Evolutionary conservation across 768 basidiomycete species (phyloP).

Genomic region (Russula sp.): DNA sequence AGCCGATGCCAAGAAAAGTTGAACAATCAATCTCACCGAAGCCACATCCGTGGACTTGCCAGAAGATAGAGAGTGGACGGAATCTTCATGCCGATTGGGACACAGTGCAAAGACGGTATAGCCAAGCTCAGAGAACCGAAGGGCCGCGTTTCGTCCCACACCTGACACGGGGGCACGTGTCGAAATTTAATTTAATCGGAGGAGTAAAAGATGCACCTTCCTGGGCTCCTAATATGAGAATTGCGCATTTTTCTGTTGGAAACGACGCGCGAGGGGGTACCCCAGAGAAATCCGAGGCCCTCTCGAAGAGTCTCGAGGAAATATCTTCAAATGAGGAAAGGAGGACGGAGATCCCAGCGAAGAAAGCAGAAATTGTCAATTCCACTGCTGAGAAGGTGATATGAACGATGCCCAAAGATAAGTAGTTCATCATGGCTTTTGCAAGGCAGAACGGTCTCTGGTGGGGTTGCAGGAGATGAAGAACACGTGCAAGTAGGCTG

Average conservation of each 20-base stretch:
- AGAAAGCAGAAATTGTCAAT: conserved; percentile 14
- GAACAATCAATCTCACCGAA: conserved; percentile 25
- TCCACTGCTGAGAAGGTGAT: conserved; percentile 11
- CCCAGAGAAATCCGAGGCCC: conserved; percentile 19
- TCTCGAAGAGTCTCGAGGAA: conserved; percentile 14
- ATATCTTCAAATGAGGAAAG: conserved; percentile 20
- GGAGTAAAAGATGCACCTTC: conserved; percentile 25
- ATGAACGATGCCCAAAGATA: neutral
- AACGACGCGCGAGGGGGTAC: conserved; percentile 26
- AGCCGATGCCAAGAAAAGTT: neutral
- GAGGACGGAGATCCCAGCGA: conserved; percentile 18
- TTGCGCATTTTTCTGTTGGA: conserved; percentile 28
- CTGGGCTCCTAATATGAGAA: conserved; percentile 31
- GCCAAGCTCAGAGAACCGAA: conserved; percentile 32
- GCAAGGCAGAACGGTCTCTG: neutral
- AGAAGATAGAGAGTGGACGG: neutral
- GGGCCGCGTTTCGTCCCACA: conserved; percentile 29
- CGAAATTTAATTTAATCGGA: neutral
- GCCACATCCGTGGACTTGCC: conserved; percentile 22
- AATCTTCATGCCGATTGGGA: conserved; percentile 21
- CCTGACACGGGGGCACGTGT: conserved; percentile 24
- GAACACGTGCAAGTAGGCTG: neutral
- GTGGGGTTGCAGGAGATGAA: neutral
- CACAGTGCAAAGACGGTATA: conserved; percentile 33
- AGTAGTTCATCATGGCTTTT: neutral